phyloP scores from a whole-genome alignment of 208 protist species.

The Wallacemonas sp. region DNA sequence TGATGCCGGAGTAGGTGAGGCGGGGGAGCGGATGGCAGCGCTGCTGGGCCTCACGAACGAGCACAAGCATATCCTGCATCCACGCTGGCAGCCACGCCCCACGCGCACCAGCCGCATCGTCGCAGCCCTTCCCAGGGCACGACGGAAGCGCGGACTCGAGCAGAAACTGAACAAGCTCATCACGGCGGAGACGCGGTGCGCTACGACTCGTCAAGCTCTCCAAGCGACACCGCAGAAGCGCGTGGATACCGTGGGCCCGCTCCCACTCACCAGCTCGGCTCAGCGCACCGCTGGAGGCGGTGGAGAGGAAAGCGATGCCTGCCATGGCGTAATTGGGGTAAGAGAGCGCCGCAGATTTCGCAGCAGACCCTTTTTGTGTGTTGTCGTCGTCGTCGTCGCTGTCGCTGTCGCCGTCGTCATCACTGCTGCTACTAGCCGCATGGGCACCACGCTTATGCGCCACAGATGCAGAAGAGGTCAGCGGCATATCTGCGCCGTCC shows the following conservation, averaged over 20 bases:
- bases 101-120: constrained; percentile 10
- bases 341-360: no score
- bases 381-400: background rate
- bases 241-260: constrained; percentile 62
- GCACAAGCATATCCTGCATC: constrained; percentile 36
- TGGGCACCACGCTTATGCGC: background rate
- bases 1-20: constrained; percentile 32
- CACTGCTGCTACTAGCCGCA: constrained; percentile 16
- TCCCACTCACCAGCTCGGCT: constrained; percentile 35
- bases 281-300: constrained; percentile 38
- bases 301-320: constrained; percentile 60
- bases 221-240: constrained; percentile 53
- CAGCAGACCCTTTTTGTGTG: background rate
- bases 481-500: constrained; percentile 18
- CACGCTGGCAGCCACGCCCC: constrained; percentile 20
- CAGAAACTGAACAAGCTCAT: background rate
- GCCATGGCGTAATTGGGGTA: constrained; percentile 49
- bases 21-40: constrained; percentile 59
- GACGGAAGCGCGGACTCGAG: constrained; percentile 2
- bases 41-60: constrained; percentile 27
- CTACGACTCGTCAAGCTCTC: constrained; percentile 28
- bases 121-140: background rate
- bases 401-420: constrained; percentile 16
- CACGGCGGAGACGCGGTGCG: background rate
- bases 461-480: background rate